Evolutionary conservation across 2,329 filamentous ascomycete species (phyloP), one percentile per base, ranked within the genome.

Genomic region (Fusarium algeriense): DNA sequence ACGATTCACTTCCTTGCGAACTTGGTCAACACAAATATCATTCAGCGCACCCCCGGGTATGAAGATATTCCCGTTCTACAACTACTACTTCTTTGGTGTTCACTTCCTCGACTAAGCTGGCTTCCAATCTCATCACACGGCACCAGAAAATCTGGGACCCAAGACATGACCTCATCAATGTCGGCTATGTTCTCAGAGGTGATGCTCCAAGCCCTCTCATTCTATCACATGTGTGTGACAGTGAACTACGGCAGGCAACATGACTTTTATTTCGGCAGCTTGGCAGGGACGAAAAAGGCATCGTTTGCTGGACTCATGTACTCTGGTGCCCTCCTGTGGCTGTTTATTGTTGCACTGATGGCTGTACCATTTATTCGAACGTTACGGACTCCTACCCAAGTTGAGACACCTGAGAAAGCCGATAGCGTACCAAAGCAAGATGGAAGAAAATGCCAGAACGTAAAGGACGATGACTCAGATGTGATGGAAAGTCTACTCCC

Each of bases 41-140:
- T 73, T 1, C 53, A 66, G 11, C 26, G 11, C 2, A 59, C 56
- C 1, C 20, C 43, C 2, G 67, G 67, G 1, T 73, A 71, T 11
- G 54, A 43, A 6, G 2, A 40, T 10, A 15, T 69, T 13, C 54
- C 70, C 1, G 9, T 34, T 3, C 0, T 46, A 4, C 46, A 58
- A 5, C 7, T 73, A 5, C 10, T 45, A 3, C 41, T 73, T 7
- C 54, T 73, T 3, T 53, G 50, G 28, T 73, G 59, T 3, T 58
- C 64, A 5, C 37, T 71, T 7, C 70, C 67, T 34, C 59, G 60
- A 7, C 15, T 68, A 6, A 26, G 28, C 4, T 73, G 67, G 60
- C 53, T 68, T 7, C 26, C 17, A 0, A 49, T 66, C 10, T 57
- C 13, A 7, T 34, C 17, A 7, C 38, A 7, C 11, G 13, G 11